These are phyloP conservation scores for Myriosclerotinia duriaeana DNA, from an alignment of 2,329 filamentous ascomycete species.

Conservation along the genomic window DNA sequence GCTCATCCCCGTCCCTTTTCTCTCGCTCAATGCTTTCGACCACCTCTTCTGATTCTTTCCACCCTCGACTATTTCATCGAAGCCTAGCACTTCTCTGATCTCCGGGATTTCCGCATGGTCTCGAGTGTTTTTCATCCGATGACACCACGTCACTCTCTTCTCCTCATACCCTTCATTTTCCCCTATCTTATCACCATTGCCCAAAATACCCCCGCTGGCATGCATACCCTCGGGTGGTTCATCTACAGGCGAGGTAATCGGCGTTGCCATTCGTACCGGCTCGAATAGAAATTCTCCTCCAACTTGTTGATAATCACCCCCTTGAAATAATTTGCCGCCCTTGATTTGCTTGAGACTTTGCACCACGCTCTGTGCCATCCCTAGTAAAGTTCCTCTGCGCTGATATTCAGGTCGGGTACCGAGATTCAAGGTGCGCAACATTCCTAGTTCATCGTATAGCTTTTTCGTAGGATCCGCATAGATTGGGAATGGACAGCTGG, in stretches of 20 bases:
- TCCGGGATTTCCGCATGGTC: slow-evolving; percentile 73
- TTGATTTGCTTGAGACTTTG: slow-evolving; percentile 47
- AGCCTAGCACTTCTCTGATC: slow-evolving; percentile 61
- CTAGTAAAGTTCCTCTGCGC: slow-evolving; percentile 44
- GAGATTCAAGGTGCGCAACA: slow-evolving; percentile 50
- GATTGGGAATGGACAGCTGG: slow-evolving; percentile 53
- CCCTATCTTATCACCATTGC: slow-evolving; percentile 26
- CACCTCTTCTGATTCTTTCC: slow-evolving; percentile 48
- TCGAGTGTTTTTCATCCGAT: slow-evolving; percentile 75
- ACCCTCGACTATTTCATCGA: slow-evolving; percentile 47
- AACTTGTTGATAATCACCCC: slow-evolving; percentile 53
- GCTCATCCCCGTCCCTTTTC: slow-evolving; percentile 56
- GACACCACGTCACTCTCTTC: slow-evolving; percentile 73
- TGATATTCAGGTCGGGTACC: slow-evolving; percentile 53
- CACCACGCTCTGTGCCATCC: slow-evolving; percentile 43
- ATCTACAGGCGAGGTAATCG: slow-evolving; percentile 27
- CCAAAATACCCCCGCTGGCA: slow-evolving; percentile 23
- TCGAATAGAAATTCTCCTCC: slow-evolving; percentile 46
- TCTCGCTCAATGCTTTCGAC: slow-evolving; percentile 47
- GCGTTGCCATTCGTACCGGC: slow-evolving; percentile 35
- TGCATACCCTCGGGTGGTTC: slow-evolving; percentile 9
- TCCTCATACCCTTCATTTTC: slow-evolving; percentile 43
- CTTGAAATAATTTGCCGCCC: slow-evolving; percentile 47
- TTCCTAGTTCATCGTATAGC: slow-evolving; percentile 54
- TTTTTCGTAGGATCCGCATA: slow-evolving; percentile 56